Evolutionary conservation across 2,329 filamentous ascomycete genomes (phyloP).

Genomic region (Phaeosphaeriaceae sp.): DNA sequence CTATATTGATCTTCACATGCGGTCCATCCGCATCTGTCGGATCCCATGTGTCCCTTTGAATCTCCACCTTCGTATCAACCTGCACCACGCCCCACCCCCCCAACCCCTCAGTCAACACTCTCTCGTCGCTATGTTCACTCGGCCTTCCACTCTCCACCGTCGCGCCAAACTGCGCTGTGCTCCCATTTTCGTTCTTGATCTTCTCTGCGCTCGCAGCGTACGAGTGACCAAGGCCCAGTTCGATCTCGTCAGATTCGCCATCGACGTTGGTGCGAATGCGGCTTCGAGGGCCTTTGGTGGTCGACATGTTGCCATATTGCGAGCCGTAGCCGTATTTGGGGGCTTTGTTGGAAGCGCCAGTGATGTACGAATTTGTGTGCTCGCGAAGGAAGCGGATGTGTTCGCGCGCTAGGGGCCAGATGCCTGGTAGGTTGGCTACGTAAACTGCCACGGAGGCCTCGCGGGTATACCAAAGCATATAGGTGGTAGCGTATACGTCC

Average conservation of each 20-base stretch:
- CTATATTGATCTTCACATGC: conserved; percentile 10
- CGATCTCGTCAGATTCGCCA: conserved; percentile 29
- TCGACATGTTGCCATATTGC: conserved; percentile 24
- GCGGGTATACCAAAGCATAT: conserved; percentile 61
- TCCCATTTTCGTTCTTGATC: not conserved
- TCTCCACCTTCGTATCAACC: conserved; percentile 37
- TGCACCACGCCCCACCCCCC: conserved; percentile 21
- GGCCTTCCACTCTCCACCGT: conserved; percentile 1
- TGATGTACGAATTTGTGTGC: conserved; percentile 24
- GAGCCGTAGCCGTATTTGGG: conserved; percentile 29
- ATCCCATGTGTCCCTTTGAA: conserved; percentile 29
- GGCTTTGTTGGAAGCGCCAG: conserved; percentile 11
- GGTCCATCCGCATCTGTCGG: conserved; percentile 5
- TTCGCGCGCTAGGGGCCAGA: conserved; percentile 60
- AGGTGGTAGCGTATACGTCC: conserved; percentile 48
- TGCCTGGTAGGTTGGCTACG: conserved; percentile 61
- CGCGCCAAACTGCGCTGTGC: conserved; percentile 8
- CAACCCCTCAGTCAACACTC: conserved; percentile 21
- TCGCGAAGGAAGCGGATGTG: conserved; percentile 46
- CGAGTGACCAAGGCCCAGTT: conserved; percentile 17
- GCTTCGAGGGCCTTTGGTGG: conserved; percentile 12
- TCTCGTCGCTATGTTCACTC: conserved; percentile 30
- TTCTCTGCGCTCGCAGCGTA: not conserved
- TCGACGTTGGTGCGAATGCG: conserved; percentile 10
- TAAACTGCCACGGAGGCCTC: conserved; percentile 62